Evolutionary conservation across 768 basidiomycete species (phyloP).

Genomic region (Sutorius australiensis): DNA sequence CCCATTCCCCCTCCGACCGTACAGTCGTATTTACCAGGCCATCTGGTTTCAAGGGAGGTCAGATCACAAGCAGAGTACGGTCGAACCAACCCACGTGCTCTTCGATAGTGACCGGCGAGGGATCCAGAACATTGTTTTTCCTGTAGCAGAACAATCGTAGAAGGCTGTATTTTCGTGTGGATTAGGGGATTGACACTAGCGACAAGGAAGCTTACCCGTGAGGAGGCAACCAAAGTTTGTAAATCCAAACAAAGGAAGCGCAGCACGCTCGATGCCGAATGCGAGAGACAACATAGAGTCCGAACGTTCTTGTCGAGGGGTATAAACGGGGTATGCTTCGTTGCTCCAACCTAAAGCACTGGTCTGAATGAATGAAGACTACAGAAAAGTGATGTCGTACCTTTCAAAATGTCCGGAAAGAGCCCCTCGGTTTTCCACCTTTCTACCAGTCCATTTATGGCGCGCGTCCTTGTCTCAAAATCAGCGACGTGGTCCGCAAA

Average conservation of each 20-base stretch:
- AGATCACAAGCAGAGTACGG: not conserved
- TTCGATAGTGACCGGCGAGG: constrained; percentile 40
- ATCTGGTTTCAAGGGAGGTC: constrained; percentile 7
- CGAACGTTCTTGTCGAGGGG: constrained; percentile 9
- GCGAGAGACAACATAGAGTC: constrained; percentile 14
- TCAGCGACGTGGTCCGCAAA: constrained; percentile 19
- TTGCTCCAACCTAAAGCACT: constrained; percentile 20
- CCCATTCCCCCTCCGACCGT: constrained; percentile 44
- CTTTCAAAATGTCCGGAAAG: constrained; percentile 22
- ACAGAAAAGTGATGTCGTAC: not conserved
- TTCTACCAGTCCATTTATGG: constrained; percentile 9
- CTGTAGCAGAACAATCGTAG: constrained; percentile 30
- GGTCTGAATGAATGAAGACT: not conserved
- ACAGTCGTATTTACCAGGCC: constrained; percentile 39
- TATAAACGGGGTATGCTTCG: constrained; percentile 26
- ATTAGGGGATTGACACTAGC: not conserved
- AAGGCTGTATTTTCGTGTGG: constrained; percentile 26
- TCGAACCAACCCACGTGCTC: constrained; percentile 33
- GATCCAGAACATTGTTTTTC: constrained; percentile 35
- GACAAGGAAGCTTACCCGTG: constrained; percentile 28
- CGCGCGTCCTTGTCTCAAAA: constrained; percentile 12
- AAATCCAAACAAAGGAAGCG: constrained; percentile 43
- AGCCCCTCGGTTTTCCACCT: constrained; percentile 15
- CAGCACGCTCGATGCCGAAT: constrained; percentile 42
- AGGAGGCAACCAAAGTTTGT: constrained; percentile 43